Evolutionary conservation across 2,329 filamentous ascomycete species (phyloP), one percentile per base, ranked within the genome.

Genomic region (Diaporthe amygdali): DNA sequence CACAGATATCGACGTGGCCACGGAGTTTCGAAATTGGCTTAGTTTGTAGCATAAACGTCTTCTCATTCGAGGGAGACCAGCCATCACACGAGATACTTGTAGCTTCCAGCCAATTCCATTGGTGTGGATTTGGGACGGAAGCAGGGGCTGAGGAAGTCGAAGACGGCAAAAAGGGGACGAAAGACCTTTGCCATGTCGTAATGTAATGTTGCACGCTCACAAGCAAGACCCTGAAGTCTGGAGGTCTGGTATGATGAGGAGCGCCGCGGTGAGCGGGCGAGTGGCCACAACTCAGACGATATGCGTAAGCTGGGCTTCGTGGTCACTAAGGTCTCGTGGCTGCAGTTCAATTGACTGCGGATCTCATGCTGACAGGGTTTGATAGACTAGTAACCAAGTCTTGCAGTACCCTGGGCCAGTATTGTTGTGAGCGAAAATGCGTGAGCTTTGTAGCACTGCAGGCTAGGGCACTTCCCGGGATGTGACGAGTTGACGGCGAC

Each of bases 401-500:
- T 34, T 30, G 52, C 25, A 37, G 61, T 22, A 7, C 15, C 12
- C 20, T 46, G 30, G 27, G 12, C 46, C 52, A 27, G n/a, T 30
- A 15, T 22, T 7, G 25, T 27, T 14, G 27, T 12, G 44, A 47
- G 66, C 52, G 34, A 54, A 32, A 41, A 46, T 27, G 70, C 59
- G 52, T 74, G 51, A 39, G 64, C 52, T 46, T 70, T 56, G 67
- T 73, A 17, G 46, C 69, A 74, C 70, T 51, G 49, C 72, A 71
- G 68, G n/a, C 22, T 27, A 34, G 71, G 74, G 68, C 73, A 73
- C 30, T 46, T 66, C 52, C 30, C 47, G 46, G 67, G 15, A 14
- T 7, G 20, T 34, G 44, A 10, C 17, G 22, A 55, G 30, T 17
- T 27, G 32, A 15, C 20, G 32, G 8, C 30, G 20, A 46, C 30